Conservation (phyloP, 2,329 filamentous ascomycete genomes). For the Phyllosticta capitalensis region DNA sequence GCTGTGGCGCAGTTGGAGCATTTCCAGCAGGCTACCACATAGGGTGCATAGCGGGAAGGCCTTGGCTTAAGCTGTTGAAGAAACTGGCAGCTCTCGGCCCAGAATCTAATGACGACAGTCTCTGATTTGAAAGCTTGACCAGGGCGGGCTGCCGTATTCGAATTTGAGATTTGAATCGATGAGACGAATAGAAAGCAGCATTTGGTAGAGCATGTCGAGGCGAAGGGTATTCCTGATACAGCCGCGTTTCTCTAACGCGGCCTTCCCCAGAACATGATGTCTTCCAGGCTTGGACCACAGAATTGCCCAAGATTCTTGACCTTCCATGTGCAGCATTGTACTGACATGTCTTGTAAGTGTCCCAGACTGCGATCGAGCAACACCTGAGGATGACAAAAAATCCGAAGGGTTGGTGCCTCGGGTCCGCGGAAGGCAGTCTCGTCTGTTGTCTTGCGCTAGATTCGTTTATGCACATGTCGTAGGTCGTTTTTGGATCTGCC, state of each 20-base stretch:
- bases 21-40: not conserved
- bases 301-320: not conserved
- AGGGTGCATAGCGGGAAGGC: not conserved
- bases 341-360: not conserved
- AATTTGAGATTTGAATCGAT: not conserved
- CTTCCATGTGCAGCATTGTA: not conserved
- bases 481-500: not conserved
- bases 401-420: not conserved
- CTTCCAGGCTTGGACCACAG: not conserved
- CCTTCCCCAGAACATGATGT: not conserved
- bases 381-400: not conserved
- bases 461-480: not conserved
- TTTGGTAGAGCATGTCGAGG: not conserved
- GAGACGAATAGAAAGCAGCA: not conserved
- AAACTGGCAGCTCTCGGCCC: not conserved
- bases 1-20: not conserved
- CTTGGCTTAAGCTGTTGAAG: not conserved
- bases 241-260: not conserved
- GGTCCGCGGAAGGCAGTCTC: not conserved
- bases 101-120: not conserved
- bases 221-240: not conserved
- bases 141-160: not conserved
- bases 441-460: not conserved
- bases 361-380: not conserved
- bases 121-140: not conserved